These are phyloP conservation scores for Populus euphratica DNA, from an alignment of 345 rosid genomes.

Conservation along the genomic window DNA sequence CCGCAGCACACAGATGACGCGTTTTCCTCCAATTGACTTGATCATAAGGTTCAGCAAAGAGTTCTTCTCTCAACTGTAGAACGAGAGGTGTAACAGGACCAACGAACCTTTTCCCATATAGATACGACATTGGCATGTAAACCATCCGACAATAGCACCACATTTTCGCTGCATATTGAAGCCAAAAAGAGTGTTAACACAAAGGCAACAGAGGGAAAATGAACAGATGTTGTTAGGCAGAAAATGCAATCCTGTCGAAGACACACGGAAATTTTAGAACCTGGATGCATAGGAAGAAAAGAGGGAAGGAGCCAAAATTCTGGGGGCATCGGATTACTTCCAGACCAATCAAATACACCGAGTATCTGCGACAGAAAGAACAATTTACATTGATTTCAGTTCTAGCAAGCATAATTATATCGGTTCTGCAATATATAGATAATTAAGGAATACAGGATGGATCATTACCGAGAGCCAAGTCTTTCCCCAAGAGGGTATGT, in stretches of 20 bases:
- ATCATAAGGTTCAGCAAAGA: constrained; percentile 4
- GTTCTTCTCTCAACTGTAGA: constrained; percentile 12
- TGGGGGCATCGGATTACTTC: constrained; percentile 9
- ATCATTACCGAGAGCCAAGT: constrained; percentile 27
- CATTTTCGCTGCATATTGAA: constrained; percentile 7
- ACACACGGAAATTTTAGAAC: not conserved
- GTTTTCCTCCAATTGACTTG: not conserved
- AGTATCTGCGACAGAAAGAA: not conserved
- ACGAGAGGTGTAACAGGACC: constrained; percentile 17
- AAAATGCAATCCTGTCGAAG: too few species aligned
- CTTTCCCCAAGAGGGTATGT: constrained; percentile 29
- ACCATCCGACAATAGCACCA: constrained; percentile 11
- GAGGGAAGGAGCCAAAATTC: constrained; percentile 3
- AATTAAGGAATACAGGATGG: too few species aligned
- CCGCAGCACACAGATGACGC: constrained; percentile 6
- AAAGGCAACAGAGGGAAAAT: not conserved
- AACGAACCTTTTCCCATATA: constrained; percentile 13
- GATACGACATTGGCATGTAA: constrained; percentile 17
- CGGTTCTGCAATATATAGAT: too few species aligned
- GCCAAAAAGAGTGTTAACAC: not conserved
- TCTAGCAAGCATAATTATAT: too few species aligned
- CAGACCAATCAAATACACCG: constrained; percentile 11
- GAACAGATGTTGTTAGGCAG: too few species aligned
- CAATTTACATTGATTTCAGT: too few species aligned
- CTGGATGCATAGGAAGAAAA: constrained; percentile 9